These are phyloP conservation scores for Trichoderma sp. DNA, from an alignment of 2,329 filamentous ascomycete species.

Conservation along the genomic window DNA sequence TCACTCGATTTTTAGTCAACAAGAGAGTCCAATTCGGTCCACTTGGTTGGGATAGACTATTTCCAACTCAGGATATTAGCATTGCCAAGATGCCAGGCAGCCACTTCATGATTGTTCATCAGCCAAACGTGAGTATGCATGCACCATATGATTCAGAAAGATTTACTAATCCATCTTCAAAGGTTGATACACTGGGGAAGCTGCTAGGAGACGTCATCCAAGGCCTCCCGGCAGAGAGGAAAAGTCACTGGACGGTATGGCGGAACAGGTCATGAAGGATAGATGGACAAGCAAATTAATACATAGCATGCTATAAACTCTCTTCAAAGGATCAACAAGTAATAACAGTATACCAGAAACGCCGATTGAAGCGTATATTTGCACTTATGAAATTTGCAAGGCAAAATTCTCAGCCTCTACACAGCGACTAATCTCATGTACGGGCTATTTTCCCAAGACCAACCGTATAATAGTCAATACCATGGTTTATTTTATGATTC, in stretches of 20 bases:
- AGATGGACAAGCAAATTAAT: neutral
- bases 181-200: neutral
- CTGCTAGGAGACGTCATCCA: neutral
- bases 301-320: neutral
- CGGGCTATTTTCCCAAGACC: too few species aligned
- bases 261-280: neutral
- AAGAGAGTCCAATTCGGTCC: neutral
- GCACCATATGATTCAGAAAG: neutral
- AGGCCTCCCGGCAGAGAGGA: neutral
- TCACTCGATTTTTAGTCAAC: neutral
- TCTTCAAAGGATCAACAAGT: neutral
- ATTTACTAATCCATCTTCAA: neutral
- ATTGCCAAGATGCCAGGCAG: neutral
- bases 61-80: neutral
- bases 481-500: too few species aligned
- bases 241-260: neutral
- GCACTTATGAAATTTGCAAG: too few species aligned
- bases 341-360: neutral
- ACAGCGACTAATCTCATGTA: too few species aligned
- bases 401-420: too few species aligned
- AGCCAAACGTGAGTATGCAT: neutral
- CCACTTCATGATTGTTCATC: neutral
- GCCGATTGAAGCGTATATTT: neutral
- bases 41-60: neutral
- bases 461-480: too few species aligned